Conservation (phyloP, 225 moss, liverwort and hornwort genomes). For the Polytrichum formosum region DNA sequence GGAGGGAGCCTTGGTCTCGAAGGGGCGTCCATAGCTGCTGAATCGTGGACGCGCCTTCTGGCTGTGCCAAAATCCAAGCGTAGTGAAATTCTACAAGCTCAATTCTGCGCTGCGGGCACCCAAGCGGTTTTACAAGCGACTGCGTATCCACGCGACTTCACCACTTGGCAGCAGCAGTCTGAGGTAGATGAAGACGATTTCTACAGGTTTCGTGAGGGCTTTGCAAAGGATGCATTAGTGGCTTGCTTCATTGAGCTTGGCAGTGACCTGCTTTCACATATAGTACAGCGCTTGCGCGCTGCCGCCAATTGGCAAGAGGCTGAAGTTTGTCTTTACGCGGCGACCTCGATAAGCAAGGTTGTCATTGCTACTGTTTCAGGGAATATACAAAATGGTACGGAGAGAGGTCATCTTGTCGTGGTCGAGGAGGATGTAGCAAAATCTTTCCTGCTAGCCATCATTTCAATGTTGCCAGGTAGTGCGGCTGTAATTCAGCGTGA, state of each 20-base stretch:
- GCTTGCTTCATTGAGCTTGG: slow-evolving; percentile 43
- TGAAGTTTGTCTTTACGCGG: slow-evolving; percentile 50
- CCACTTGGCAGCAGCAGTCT: slow-evolving; percentile 22
- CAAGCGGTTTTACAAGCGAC: slow-evolving; percentile 42
- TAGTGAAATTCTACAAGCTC: slow-evolving; percentile 30
- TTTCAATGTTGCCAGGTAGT: slow-evolving; percentile 28
- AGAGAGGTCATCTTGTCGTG: slow-evolving; percentile 2
- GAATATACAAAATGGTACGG: not conserved
- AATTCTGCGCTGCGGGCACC: slow-evolving; percentile 49
- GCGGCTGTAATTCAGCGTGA: slow-evolving; percentile 18
- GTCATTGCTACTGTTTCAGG: slow-evolving; percentile 25
- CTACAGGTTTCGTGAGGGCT: slow-evolving; percentile 48
- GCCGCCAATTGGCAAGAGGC: slow-evolving; percentile 49
- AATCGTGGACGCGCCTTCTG: slow-evolving; percentile 43
- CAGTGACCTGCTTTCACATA: slow-evolving; percentile 35
- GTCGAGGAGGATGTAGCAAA: slow-evolving; percentile 34
- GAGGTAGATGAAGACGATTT: slow-evolving; percentile 49
- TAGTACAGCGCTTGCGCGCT: slow-evolving; percentile 33
- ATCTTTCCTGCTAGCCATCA: slow-evolving; percentile 42
- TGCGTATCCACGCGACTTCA: slow-evolving; percentile 24
- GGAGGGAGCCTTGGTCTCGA: slow-evolving; percentile 53
- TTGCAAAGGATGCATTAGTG: slow-evolving; percentile 44
- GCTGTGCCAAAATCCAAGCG: slow-evolving; percentile 41
- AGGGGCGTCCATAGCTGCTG: slow-evolving; percentile 45
- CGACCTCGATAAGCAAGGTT: slow-evolving; percentile 39